Conservation (phyloP, 768 basidiomycete species). For the Hemileccinum rubropunctum region DNA sequence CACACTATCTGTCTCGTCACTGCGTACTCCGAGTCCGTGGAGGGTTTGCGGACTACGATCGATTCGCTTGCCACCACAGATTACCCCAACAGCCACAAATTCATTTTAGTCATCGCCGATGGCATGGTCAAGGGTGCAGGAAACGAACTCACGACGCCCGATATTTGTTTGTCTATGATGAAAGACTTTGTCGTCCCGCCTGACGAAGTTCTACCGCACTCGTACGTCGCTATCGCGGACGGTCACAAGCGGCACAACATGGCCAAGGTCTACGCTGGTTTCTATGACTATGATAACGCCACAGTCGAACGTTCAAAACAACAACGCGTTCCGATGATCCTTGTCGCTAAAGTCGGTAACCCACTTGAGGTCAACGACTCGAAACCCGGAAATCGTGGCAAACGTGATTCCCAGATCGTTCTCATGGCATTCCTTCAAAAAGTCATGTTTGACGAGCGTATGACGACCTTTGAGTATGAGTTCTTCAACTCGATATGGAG, state of each 20-base stretch:
- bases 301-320: conserved; percentile 91
- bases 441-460: conserved; percentile 99
- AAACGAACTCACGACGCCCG: conserved; percentile 85
- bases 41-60: conserved; percentile 95
- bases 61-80: conserved; percentile 98
- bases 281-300: conserved; percentile 90
- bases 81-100: conserved; percentile 96
- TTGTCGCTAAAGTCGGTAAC: conserved; percentile 96
- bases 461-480: conserved; percentile 99
- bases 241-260: conserved; percentile 99
- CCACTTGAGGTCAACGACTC: conserved; percentile 82
- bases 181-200: conserved; percentile 82
- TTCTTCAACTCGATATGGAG: conserved; percentile 99
- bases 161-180: conserved; percentile 96
- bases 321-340: conserved; percentile 92
- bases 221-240: conserved; percentile 98
- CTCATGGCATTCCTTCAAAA: conserved; percentile 98
- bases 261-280: conserved; percentile 98
- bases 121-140: conserved; percentile 98
- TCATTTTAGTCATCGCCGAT: conserved; percentile 94
- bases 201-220: conserved; percentile 87
- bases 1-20: conserved; percentile 97
- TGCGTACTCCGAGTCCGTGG: conserved; percentile 95
- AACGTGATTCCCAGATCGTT: conserved; percentile 97
- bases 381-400: conserved; percentile 98